A percentile compares a stretch with the other conserved stretches of the same genome.
Conservation (phyloP, 164 flowering plant genomes). For the Aristolochia fimbriata region DNA sequence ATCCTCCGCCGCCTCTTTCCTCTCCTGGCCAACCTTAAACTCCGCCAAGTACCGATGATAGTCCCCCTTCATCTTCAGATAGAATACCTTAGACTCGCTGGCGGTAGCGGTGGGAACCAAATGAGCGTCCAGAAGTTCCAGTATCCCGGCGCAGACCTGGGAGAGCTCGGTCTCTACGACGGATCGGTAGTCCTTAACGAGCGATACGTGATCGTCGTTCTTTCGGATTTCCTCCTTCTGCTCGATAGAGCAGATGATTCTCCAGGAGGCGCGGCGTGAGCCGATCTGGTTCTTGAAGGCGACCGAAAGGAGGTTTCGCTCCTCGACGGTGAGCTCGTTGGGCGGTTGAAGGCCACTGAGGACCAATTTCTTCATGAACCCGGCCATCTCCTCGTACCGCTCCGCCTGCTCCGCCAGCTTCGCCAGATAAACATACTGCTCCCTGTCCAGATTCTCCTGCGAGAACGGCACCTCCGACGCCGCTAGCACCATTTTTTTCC, state of each 20-base stretch:
- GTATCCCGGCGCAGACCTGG: conserved; percentile 45
- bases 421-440: conserved; percentile 62
- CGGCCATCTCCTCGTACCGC: conserved; percentile 83
- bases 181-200: conserved; percentile 58
- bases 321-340: conserved; percentile 66
- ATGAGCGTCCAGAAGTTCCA: conserved; percentile 42
- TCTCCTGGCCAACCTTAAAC: conserved; percentile 55
- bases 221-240: conserved; percentile 72
- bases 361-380: conserved; percentile 68
- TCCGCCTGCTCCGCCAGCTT: conserved; percentile 82
- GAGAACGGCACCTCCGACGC: conserved; percentile 6
- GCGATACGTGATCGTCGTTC: conserved; percentile 58
- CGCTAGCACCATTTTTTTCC: neutral
- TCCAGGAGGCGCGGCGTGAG: conserved; percentile 78
- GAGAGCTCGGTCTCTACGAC: conserved; percentile 55
- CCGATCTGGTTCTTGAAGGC: conserved; percentile 90
- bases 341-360: conserved; percentile 18
- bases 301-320: conserved; percentile 73
- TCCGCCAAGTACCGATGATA: conserved; percentile 72
- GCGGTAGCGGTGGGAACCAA: conserved; percentile 44
- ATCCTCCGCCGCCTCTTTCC: conserved; percentile 68
- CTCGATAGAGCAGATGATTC: conserved; percentile 81
- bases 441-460: conserved; percentile 45
- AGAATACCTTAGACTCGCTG: conserved; percentile 68
- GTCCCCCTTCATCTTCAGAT: conserved; percentile 85